Evolutionary conservation across 2,329 filamentous ascomycete genomes (phyloP), one percentile per base, ranked within the genome.

Genomic region (Plenodomus lindquistii): DNA sequence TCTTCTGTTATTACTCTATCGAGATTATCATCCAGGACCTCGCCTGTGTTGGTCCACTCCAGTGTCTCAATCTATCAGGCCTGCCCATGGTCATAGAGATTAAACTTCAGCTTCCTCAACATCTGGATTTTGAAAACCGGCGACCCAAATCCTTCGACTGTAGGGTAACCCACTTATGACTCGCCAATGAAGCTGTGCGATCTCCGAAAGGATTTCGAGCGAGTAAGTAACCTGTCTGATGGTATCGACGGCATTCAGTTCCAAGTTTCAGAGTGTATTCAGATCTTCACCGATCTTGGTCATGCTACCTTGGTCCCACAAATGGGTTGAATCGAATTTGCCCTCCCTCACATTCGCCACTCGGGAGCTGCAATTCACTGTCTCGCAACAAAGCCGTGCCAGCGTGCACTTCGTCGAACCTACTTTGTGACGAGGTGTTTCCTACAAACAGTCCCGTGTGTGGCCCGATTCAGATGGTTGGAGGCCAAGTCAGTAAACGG

Each of bases 401-500:
- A 31, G 27, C 10, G 4, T 13, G 11, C 15, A 7, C 27, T 15
- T 31, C 27, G 27, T 31, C 11, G 15, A 31, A 31, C 27, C 27
- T 31, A 31, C 27, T 31, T 31, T 31, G 11, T 31, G 27, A 8
- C 10, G 15, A 31, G 27, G 27, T 31, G 11, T 31, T 8, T 15
- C 27, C 6, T 31, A 31, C 27, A 7, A 52, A 39, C 42, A 39
- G 39, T 48, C 21, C 37, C 38, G 50, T 17, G 37, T 39, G 20
- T 27, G 41, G 40, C 42, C 50, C 50, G 49, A 55, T 55, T 42
- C 35, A 46, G 48, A 41, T 22, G 43, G 16, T 21, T 40, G 22
- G 35, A 29, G 37, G 27, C 50, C 43, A 45, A 55, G 53, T 38
- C 37, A 36, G 53, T 50, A 39, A 49, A 51, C 53, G 18, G 40